These are phyloP conservation scores for Thoreauomyces humboldtii DNA, from an alignment of 192 early-diverging fungal genomes.

Conservation along the genomic window DNA sequence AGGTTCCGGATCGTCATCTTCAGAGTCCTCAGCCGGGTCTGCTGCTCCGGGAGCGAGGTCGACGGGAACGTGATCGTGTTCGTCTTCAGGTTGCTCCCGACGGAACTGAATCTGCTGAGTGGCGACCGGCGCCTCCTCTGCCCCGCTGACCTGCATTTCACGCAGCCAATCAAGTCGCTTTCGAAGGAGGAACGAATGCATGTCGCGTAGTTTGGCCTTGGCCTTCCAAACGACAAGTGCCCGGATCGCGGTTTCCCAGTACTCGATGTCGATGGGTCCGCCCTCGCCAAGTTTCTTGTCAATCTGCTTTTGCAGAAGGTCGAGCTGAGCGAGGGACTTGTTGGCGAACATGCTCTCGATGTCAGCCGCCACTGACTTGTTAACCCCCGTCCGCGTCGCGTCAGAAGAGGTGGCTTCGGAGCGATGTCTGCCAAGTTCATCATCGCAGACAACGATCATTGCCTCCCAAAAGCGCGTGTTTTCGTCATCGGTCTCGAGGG, in stretches of 20 bases:
- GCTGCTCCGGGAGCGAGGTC: conserved; percentile 52
- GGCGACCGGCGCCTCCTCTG: background rate
- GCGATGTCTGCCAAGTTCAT: conserved; percentile 54
- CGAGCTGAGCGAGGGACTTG: conserved; percentile 75
- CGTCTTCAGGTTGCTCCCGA: conserved; percentile 27
- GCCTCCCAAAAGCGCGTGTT: conserved; percentile 85
- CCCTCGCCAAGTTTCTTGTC: conserved; percentile 67
- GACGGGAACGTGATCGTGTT: conserved; percentile 36
- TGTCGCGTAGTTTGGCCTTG: conserved; percentile 69
- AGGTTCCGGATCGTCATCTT: conserved; percentile 51
- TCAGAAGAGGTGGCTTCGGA: conserved; percentile 4
- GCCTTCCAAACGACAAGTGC: conserved; percentile 80
- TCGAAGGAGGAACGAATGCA: conserved; percentile 75
- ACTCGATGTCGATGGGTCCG: conserved; percentile 83
- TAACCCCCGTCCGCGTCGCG: conserved; percentile 2
- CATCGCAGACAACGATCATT: conserved; percentile 79
- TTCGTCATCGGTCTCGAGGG: conserved; percentile 72
- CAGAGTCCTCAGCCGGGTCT: conserved; percentile 37
- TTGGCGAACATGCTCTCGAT: conserved; percentile 66
- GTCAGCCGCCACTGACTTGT: conserved; percentile 44
- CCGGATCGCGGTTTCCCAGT: conserved; percentile 85
- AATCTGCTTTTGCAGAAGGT: conserved; percentile 72
- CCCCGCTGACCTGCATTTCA: conserved; percentile 36
- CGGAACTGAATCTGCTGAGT: conserved; percentile 25
- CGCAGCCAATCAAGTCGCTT: conserved; percentile 73